Base-by-base conservation (phyloP, 2,329 filamentous ascomycete species). In the Fusarium sp. region DNA sequence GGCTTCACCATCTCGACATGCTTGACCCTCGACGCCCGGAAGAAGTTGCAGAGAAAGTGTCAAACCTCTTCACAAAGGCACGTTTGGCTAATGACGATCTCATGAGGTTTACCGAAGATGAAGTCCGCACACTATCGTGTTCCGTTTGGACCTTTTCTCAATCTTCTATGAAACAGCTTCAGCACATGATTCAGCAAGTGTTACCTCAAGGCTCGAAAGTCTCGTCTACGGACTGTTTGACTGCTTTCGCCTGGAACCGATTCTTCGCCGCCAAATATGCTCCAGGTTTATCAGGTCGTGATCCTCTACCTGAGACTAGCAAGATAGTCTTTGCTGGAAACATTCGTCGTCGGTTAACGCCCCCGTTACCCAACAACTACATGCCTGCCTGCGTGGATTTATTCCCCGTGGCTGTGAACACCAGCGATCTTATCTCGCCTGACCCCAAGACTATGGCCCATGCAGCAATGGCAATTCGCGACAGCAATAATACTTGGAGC, bases 301-400 rank as follows among this genome's bases (percentile, higher is more conserved):
- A 56, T 15, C 38, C 38, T 17, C 17, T 55, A 1, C 63, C 63
- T 12, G 38, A 47, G 14, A 39, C 22, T 15, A 63, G 50, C 20
- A 61, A 61, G 18, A 66, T 66, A 10, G 42, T 52, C 11, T 66
- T 49, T 47, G 59, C 44, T 36, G 63, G 63, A 25, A 63, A 33
- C 29, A 33, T 66, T n/a, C 63, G 63, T 17, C 44, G 18, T 8
- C 63, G 63, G 7, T 18, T 66, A 12, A 66, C 50, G 5, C 63
- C 63, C 8, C 63, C 45, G 25, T 17, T 66, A 33, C 52, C 63
- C 3, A 20, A 29, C 11, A 27, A 56, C 9, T 66, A 66, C 31
- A 38, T 66, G 36, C 50, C 63, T 7, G 52, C 63, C 29, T 56
- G 58, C 15, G 58, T 66, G 6, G 63, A 66, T 7, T 25, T 66